Base-by-base conservation (phyloP, 2,329 filamentous ascomycete species). In the Talaromyces sp. region DNA sequence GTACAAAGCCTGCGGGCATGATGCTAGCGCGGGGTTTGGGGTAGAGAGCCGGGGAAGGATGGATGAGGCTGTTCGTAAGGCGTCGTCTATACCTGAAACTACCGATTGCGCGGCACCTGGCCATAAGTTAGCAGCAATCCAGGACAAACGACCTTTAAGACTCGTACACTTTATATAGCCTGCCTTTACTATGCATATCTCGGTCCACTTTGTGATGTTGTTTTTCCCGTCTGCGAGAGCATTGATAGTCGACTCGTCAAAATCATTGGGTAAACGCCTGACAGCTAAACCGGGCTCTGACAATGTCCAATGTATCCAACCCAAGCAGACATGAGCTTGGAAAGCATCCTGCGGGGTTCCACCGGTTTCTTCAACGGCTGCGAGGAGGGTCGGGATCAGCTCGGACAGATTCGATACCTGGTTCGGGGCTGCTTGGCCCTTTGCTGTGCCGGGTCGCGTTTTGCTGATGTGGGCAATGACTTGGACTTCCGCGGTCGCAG, bases 321-420 rank as follows among this genome's bases (percentile, higher is more conserved):
- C 92, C 51, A 93, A 74, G 73, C 91, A 94, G 56, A 94, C 87
- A 62, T 86, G 87, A 32, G 91, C 92, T 74, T 96, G 91, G 66
- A 93, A 82, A 10, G 79, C 74, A 69, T 88, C 85, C 68, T 85
- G 79, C n/a, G 70, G 73, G 11, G 76, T 71, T 12, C 74, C 75
- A 12, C 78, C 75, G 67, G 88, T 87, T 57, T 80, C 79, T 7
- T 87, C 85, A 65, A 89, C 84, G 17, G 81, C 83, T 48, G 74
- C 73, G 56, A 77, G 66, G 38, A 79, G 68, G 19, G 70, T 65
- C 1, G 75, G 75, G 60, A 78, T 74, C 29, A 77, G 64, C 59
- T 77, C 74, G 29, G 69, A 69, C 7, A 79, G 65, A 29, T 79
- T 79, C 14, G 81, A 72, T 9, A 81, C 63, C 4, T 65, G 58